Evolutionary conservation across 2,329 filamentous ascomycete genomes (phyloP).

Genomic region (Drechslerella dactyloides): DNA sequence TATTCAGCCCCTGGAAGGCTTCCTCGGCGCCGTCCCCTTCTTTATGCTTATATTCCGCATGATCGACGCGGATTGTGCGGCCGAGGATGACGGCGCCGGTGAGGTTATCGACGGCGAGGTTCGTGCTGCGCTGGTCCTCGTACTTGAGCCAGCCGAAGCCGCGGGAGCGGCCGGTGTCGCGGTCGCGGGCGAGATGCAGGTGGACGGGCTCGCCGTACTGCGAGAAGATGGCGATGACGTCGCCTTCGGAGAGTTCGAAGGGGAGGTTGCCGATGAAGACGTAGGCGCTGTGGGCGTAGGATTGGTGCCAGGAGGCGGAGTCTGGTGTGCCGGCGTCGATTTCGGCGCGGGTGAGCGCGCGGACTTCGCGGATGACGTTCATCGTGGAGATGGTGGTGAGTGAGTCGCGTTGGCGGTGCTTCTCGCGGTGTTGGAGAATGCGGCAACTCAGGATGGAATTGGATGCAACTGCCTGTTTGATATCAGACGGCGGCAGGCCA

Average conservation of each 20-base stretch:
- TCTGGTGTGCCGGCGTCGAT: slow-evolving; percentile 76
- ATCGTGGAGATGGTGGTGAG: slow-evolving; percentile 62
- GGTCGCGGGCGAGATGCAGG: slow-evolving; percentile 89
- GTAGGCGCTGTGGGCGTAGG: slow-evolving; percentile 97
- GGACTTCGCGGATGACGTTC: slow-evolving; percentile 93
- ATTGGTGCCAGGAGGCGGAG: slow-evolving; percentile 59
- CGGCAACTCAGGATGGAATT: slow-evolving; percentile 7
- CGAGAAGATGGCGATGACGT: slow-evolving; percentile 94
- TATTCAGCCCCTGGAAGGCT: slow-evolving; percentile 64
- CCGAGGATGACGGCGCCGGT: slow-evolving; percentile 84
- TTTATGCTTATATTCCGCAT: slow-evolving; percentile 85
- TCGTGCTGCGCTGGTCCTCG: slow-evolving; percentile 94
- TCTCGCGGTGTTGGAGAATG: neutral
- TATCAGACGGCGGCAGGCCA: neutral
- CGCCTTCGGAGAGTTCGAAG: slow-evolving; percentile 91
- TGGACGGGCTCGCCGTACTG: slow-evolving; percentile 96
- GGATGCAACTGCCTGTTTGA: neutral
- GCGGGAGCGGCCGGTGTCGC: slow-evolving; percentile 91
- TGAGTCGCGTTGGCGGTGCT: slow-evolving; percentile 3
- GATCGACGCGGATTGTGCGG: slow-evolving; percentile 82
- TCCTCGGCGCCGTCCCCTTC: slow-evolving; percentile 70
- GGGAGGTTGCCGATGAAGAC: slow-evolving; percentile 94
- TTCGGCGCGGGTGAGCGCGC: slow-evolving; percentile 91
- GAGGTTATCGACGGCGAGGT: slow-evolving; percentile 94
- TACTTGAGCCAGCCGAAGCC: slow-evolving; percentile 98